phyloP scores from a whole-genome alignment of 2,329 filamentous ascomycete species.

The Sporothrix pallida region DNA sequence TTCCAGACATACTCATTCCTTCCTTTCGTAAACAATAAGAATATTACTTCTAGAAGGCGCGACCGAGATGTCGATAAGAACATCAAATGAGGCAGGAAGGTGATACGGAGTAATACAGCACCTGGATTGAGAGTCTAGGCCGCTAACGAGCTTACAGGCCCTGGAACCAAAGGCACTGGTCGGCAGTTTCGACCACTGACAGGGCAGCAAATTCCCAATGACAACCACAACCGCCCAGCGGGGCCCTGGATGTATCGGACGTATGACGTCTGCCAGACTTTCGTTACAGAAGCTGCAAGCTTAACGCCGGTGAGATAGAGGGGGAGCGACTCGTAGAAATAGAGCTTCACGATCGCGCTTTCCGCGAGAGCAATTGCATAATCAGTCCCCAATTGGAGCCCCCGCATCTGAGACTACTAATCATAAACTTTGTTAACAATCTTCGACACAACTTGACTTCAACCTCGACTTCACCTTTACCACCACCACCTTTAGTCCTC shows the following conservation, averaged over 20 bases:
- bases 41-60: background rate
- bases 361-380: slow-evolving; percentile 22
- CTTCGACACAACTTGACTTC: background rate
- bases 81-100: too few species aligned
- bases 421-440: background rate
- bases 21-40: background rate
- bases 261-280: background rate
- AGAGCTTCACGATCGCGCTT: slow-evolving; percentile 26
- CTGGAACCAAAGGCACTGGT: background rate
- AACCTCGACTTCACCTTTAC: background rate
- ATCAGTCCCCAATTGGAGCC: background rate
- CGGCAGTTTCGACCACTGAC: slow-evolving; percentile 3
- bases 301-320: slow-evolving; percentile 16
- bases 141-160: background rate
- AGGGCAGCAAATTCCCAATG: background rate
- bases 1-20: background rate
- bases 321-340: background rate
- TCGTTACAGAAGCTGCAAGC: background rate
- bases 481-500: background rate
- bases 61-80: background rate
- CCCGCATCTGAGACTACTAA: background rate
- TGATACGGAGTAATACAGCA: background rate
- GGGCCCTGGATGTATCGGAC: slow-evolving; percentile 14
- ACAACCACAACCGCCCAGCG: background rate
- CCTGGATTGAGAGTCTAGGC: too few species aligned